Percentiles rank a stretch among this genome's conserved stretches.
phyloP scores from a whole-genome alignment of 305 asterid genomes.

The Plantago rigida region DNA sequence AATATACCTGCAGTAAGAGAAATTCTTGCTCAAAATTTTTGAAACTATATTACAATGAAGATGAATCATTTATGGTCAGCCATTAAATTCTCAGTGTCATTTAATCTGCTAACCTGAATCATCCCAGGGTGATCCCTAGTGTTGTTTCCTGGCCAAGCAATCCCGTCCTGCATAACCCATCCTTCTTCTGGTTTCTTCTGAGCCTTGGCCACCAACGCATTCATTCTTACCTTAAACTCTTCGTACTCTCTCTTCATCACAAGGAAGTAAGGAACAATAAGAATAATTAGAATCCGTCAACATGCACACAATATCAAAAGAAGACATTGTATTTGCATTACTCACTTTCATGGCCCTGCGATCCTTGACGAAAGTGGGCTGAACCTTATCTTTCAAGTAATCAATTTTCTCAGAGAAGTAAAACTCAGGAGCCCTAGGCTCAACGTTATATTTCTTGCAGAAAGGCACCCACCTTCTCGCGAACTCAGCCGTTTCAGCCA shows the following conservation, averaged over 20 bases:
- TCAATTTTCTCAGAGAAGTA: slow-evolving; percentile 74
- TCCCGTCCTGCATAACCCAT: slow-evolving; percentile 86
- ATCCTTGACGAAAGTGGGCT: slow-evolving; percentile 73
- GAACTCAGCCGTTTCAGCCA: slow-evolving; percentile 67
- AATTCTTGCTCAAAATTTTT: slow-evolving; percentile 10
- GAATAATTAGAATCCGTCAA: slow-evolving; percentile 4
- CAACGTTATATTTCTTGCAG: slow-evolving; percentile 60
- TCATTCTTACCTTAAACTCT: slow-evolving; percentile 68
- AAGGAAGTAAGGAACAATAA: neutral
- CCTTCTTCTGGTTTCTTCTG: slow-evolving; percentile 85
- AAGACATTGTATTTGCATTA: slow-evolving; percentile 9
- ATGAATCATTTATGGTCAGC: neutral
- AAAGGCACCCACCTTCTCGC: slow-evolving; percentile 86
- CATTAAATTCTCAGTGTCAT: neutral
- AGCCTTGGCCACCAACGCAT: slow-evolving; percentile 75
- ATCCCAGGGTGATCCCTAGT: slow-evolving; percentile 82
- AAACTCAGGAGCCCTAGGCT: slow-evolving; percentile 75
- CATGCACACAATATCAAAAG: slow-evolving; percentile 7
- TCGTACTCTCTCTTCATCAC: slow-evolving; percentile 65
- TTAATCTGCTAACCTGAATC: slow-evolving; percentile 49
- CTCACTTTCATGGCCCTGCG: slow-evolving; percentile 82
- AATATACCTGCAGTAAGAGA: slow-evolving; percentile 43
- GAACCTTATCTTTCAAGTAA: slow-evolving; percentile 71
- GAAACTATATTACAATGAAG: neutral
- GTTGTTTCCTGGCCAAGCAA: slow-evolving; percentile 83